These are phyloP conservation scores for Pseudogymnoascus sp. DNA, from an alignment of 2,329 filamentous ascomycete species.

Conservation along the genomic window DNA sequence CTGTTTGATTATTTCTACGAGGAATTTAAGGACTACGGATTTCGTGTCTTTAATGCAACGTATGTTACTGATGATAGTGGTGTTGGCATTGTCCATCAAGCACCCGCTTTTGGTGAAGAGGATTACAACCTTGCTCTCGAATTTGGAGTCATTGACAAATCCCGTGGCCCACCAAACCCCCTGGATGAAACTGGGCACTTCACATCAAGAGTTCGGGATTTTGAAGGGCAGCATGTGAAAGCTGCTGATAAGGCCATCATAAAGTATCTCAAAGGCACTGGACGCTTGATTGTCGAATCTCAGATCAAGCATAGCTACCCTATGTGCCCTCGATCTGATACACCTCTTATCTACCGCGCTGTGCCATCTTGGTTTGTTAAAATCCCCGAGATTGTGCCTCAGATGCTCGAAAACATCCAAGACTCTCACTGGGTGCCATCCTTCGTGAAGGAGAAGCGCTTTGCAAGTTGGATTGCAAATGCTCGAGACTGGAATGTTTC, in stretches of 20 bases:
- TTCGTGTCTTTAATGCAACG: conserved; percentile 71
- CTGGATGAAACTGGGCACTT: conserved; percentile 81
- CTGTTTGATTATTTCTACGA: conserved; percentile 87
- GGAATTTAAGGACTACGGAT: conserved; percentile 77
- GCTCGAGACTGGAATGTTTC: conserved; percentile 95
- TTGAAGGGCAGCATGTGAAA: conserved; percentile 83
- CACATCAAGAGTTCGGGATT: conserved; percentile 69
- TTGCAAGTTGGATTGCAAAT: conserved; percentile 84
- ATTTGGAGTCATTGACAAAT: conserved; percentile 68
- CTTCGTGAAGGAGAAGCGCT: conserved; percentile 85
- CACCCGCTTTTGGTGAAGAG: conserved; percentile 90
- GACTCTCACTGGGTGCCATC: conserved; percentile 85
- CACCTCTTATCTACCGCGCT: conserved; percentile 83
- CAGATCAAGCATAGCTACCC: conserved; percentile 88
- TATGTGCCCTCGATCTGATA: conserved; percentile 93
- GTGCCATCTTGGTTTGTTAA: conserved; percentile 95
- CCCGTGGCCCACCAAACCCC: conserved; percentile 77
- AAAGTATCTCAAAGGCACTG: conserved; percentile 72
- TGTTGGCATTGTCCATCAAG: conserved; percentile 89
- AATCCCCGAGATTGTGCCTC: conserved; percentile 72
- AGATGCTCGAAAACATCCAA: conserved; percentile 88
- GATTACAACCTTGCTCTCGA: conserved; percentile 82
- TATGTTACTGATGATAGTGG: conserved; percentile 88
- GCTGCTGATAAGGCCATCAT: conserved; percentile 89
- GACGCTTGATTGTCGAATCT: conserved; percentile 74